Base-by-base conservation (phyloP, 2,329 filamentous ascomycete genomes). In the Colletotrichum sp. region DNA sequence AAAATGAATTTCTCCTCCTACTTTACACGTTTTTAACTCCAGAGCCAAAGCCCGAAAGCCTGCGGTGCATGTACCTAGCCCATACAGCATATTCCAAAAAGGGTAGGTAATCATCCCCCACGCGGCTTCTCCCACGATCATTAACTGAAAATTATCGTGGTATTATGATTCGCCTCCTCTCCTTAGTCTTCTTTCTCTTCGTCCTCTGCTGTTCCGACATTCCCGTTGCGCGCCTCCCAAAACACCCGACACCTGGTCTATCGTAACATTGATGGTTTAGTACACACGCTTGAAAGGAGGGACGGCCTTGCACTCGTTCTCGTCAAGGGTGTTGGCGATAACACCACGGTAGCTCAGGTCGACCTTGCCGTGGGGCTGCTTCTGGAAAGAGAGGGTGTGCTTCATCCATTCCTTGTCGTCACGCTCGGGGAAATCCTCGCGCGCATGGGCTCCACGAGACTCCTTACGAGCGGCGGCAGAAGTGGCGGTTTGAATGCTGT, bases 331-430 rank as follows among this genome's bases (percentile, higher is more conserved):
- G 78, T 91, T 93, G 80, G 90, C 90, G 78, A 95, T 94, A 77
- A 99, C 97, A 79, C 90, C 89, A 86, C 97, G 92, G 92, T 99
- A 99, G 78, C 92, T 90, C 78, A 99, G 90, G 77, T 99, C 94
- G 72, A 97, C 92, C 88, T 95, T 92, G 84, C 94, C 94, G 83
- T 99, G 96, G 39, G 96, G 95, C 84, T 93, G 85, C 93, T 95
- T 98, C 91, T 99, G 97, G 94, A 94, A 99, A 80, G 94, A 95
- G 77, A 99, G 92, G 62, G 95, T 98, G 92, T 99, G 97, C 93
- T 99, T 99, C 96, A 98, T 98, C 96, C 96, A 99, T 86, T 98
- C 94, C 87, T 93, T 90, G 84, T 99, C 97, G 84, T 99, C 95
- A 89, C 97, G 94, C 21, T 99, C 96, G 74, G 96, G 96, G 91